Evolutionary conservation across 495 filamentous ascomycete genomes (phyloP).

Genomic region (Aspergillus cavernicola): DNA sequence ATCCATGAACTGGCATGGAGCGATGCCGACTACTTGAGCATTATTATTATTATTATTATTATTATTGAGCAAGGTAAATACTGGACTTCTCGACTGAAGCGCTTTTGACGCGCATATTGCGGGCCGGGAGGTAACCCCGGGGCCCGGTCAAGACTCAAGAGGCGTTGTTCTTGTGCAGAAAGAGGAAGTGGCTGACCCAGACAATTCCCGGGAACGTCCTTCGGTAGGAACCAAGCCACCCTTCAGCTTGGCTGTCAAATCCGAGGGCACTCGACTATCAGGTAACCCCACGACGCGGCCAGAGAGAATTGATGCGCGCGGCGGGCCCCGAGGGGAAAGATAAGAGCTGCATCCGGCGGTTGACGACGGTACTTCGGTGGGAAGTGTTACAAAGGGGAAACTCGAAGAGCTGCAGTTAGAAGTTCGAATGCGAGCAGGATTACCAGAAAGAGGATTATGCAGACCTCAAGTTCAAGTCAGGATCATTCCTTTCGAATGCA

Average conservation of each 20-base stretch:
- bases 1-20: not conserved
- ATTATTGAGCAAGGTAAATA: too few species aligned
- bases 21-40: not conserved
- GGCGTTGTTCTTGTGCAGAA: not conserved
- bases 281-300: not conserved
- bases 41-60: too few species aligned
- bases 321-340: not conserved
- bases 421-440: not conserved
- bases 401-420: not conserved
- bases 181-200: not conserved
- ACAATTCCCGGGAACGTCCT: not conserved
- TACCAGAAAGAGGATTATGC: not conserved
- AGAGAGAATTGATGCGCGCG: not conserved
- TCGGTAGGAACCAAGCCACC: not conserved
- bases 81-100: not conserved
- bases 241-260: constrained; percentile 3
- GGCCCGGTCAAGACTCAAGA: too few species aligned
- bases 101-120: constrained; percentile 7
- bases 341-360: not conserved
- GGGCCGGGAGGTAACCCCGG: not conserved
- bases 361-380: not conserved
- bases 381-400: too few species aligned
- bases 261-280: not conserved
- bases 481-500: too few species aligned
- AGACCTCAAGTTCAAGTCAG: not conserved